phyloP scores from a whole-genome alignment of 148 eudicot species.

The Arbutus unedo region DNA sequence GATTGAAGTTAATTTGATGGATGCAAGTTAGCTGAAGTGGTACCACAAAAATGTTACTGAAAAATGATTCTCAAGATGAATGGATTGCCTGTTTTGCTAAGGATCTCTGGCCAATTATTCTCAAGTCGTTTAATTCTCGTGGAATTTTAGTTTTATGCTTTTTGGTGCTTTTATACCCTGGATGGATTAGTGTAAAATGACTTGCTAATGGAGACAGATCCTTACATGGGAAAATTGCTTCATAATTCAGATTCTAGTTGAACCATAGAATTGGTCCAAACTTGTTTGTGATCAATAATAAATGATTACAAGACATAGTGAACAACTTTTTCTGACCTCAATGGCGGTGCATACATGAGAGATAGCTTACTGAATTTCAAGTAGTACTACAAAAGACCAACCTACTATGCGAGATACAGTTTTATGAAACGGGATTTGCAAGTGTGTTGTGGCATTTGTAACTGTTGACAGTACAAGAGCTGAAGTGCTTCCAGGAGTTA shows the following conservation, averaged over 20 bases:
- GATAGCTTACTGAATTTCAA: background rate
- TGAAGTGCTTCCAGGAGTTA: background rate
- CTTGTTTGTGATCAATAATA: background rate
- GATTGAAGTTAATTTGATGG: background rate
- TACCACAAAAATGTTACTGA: background rate
- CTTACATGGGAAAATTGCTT: background rate
- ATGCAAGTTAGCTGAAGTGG: background rate
- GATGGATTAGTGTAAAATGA: background rate
- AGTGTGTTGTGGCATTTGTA: too few species aligned
- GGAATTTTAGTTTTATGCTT: background rate
- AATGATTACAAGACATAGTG: background rate
- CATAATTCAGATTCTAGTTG: background rate
- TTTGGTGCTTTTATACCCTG: background rate
- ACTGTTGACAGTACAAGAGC: background rate
- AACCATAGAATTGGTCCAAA: constrained; percentile 2
- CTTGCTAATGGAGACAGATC: background rate
- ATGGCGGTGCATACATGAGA: background rate
- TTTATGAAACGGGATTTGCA: background rate
- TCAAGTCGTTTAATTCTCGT: background rate
- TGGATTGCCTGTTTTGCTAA: background rate
- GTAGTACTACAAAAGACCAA: background rate
- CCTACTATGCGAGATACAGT: background rate
- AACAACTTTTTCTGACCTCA: background rate
- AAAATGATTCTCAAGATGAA: background rate
- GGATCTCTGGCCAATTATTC: background rate